Evolutionary conservation across 1,284 basidiomycete genomes (phyloP).

Genomic region (Malassezia japonica): DNA sequence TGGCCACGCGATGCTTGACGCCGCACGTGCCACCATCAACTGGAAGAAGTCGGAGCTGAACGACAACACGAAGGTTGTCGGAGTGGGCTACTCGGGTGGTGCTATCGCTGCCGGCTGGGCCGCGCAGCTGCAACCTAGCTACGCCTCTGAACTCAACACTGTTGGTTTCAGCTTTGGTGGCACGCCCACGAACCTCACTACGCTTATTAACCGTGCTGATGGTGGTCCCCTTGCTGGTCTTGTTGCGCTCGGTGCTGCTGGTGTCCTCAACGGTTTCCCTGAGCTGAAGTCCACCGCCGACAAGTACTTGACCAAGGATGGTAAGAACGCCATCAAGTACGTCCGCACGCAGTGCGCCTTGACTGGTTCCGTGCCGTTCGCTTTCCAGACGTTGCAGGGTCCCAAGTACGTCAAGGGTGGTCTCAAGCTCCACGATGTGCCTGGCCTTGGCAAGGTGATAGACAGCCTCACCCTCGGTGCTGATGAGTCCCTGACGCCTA

Average conservation of each 20-base stretch:
- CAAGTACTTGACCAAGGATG: conserved; percentile 18
- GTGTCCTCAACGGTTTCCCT: conserved; percentile 18
- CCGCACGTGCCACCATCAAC: conserved; percentile 18
- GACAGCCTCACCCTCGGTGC: background rate
- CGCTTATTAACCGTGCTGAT: background rate
- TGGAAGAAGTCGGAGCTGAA: conserved; percentile 12
- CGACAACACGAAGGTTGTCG: conserved; percentile 14
- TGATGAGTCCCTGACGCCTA: conserved; percentile 4
- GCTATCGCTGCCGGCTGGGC: conserved; percentile 27
- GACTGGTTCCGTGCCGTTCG: conserved; percentile 8
- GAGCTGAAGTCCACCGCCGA: conserved; percentile 20
- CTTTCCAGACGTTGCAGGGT: conserved; percentile 17
- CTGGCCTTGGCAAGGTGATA: conserved; percentile 15
- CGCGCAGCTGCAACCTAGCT: conserved; percentile 10
- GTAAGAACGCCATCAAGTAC: conserved; percentile 4
- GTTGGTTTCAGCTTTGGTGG: conserved; percentile 32
- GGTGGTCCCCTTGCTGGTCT: conserved; percentile 22
- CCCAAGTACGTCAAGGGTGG: conserved; percentile 14
- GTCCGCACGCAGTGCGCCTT: conserved; percentile 18
- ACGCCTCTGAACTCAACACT: conserved; percentile 29
- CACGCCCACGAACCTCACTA: conserved; percentile 21
- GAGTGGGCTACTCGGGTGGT: conserved; percentile 28
- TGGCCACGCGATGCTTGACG: conserved; percentile 25
- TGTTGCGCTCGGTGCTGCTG: conserved; percentile 24
- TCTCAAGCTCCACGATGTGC: conserved; percentile 18